Conservation (phyloP, 352 stramenopile species). For the Phytophthora syringae region DNA sequence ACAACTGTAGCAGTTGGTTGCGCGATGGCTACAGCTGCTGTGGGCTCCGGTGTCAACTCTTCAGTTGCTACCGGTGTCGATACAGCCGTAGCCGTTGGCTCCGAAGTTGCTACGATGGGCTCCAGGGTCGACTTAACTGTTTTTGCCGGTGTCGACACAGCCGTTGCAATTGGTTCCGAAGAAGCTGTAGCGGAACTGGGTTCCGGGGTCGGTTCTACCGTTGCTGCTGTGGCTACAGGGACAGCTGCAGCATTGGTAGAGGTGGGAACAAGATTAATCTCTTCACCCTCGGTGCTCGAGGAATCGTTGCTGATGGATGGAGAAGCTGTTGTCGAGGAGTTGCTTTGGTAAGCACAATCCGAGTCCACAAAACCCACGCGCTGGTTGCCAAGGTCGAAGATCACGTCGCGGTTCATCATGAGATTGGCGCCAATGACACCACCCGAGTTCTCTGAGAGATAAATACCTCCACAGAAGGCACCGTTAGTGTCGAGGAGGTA, state of each 20-base stretch:
- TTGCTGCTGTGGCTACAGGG: background rate
- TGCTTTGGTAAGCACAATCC: constrained; percentile 48
- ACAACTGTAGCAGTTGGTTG: background rate
- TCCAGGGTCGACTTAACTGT: background rate
- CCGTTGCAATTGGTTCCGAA: constrained; percentile 1
- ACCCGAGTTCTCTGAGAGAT: constrained; percentile 69
- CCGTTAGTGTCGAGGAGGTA: constrained; percentile 65
- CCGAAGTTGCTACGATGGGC: constrained; percentile 3
- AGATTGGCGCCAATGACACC: constrained; percentile 87
- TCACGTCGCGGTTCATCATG: constrained; percentile 84
- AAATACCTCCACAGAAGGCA: constrained; percentile 69
- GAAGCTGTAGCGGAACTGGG: constrained; percentile 11
- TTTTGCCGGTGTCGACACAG: constrained; percentile 15
- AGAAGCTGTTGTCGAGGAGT: constrained; percentile 9
- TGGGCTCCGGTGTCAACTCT: constrained; percentile 2
- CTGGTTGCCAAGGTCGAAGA: constrained; percentile 77
- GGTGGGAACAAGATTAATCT: constrained; percentile 8
- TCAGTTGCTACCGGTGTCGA: constrained; percentile 15
- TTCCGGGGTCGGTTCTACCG: background rate
- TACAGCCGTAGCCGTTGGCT: background rate
- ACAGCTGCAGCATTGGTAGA: constrained; percentile 10
- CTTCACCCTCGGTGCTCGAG: constrained; percentile 14
- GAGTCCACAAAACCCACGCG: constrained; percentile 84
- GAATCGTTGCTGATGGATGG: constrained; percentile 10
- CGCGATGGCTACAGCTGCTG: background rate